These are phyloP conservation scores for Paramyrothecium sp. DNA, from an alignment of 2,329 filamentous ascomycete genomes.

Conservation along the genomic window DNA sequence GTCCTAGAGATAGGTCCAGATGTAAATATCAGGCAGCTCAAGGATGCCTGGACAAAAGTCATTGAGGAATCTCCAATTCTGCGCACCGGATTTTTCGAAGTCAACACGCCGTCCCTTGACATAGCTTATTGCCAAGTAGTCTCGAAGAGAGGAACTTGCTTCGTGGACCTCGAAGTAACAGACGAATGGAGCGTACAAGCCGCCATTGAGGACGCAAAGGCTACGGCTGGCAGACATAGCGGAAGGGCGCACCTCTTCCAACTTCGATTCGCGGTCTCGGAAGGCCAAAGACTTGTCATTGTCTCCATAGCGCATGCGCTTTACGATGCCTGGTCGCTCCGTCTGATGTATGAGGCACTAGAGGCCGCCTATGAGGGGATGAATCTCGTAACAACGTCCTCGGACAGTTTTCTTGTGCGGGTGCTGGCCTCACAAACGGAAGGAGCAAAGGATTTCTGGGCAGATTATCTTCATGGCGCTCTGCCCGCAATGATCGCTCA, in stretches of 20 bases:
- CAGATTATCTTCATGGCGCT: slow-evolving; percentile 58
- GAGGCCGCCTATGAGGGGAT: slow-evolving; percentile 57
- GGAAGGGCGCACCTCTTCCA: slow-evolving; percentile 46
- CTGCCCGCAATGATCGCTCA: slow-evolving; percentile 31
- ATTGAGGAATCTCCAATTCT: slow-evolving; percentile 66
- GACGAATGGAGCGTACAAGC: slow-evolving; percentile 27
- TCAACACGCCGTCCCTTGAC: slow-evolving; percentile 59
- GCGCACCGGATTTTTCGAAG: slow-evolving; percentile 68
- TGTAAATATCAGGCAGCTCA: slow-evolving; percentile 56
- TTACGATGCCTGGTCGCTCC: slow-evolving; percentile 86
- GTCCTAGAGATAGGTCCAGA: slow-evolving; percentile 58
- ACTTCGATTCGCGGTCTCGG: slow-evolving; percentile 39
- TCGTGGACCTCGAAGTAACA: slow-evolving; percentile 20
- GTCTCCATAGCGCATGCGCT: slow-evolving; percentile 82
- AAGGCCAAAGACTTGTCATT: slow-evolving; percentile 41
- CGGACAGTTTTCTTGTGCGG: slow-evolving; percentile 48
- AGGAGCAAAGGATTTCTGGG: slow-evolving; percentile 62
- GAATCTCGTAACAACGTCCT: slow-evolving; percentile 40
- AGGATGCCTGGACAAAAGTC: slow-evolving; percentile 60
- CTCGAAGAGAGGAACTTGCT: slow-evolving; percentile 17
- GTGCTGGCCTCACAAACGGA: slow-evolving; percentile 14
- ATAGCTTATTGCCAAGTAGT: slow-evolving; percentile 51
- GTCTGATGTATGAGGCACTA: slow-evolving; percentile 71
- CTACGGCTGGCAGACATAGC: slow-evolving; percentile 31
- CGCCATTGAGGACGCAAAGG: slow-evolving; percentile 34